These are phyloP conservation scores for Massarina eburnea DNA, from an alignment of 2,329 filamentous ascomycete species.

Conservation along the genomic window DNA sequence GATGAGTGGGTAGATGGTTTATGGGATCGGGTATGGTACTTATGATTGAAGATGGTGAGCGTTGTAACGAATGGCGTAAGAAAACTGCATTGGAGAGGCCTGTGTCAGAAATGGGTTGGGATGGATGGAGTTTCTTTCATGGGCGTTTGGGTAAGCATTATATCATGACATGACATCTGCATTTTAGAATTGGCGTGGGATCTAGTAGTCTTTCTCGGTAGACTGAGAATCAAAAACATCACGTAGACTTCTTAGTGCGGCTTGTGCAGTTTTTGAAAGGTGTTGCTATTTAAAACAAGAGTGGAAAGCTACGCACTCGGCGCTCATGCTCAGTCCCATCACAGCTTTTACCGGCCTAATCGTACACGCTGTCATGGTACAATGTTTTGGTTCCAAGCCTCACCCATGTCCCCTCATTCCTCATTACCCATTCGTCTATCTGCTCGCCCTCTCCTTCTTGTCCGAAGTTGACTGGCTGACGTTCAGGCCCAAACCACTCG, in stretches of 20 bases:
- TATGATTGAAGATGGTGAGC: not conserved
- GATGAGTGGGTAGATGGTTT: slow-evolving; percentile 9
- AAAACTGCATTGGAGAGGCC: not conserved
- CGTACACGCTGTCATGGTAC: slow-evolving; percentile 24
- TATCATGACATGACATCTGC: not conserved
- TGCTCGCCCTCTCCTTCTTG: slow-evolving; percentile 40
- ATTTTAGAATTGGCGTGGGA: not conserved
- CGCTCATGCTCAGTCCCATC: slow-evolving; percentile 10
- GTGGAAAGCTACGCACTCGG: slow-evolving; percentile 34
- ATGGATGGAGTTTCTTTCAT: not conserved
- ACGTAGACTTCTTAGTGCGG: not conserved
- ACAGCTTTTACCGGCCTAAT: slow-evolving; percentile 19
- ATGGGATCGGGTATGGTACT: not conserved
- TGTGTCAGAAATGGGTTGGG: not conserved
- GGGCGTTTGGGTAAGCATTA: not conserved
- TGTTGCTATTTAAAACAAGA: slow-evolving; percentile 31
- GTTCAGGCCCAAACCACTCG: slow-evolving; percentile 87
- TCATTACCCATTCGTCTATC: not conserved
- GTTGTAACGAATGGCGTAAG: not conserved
- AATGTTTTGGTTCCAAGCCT: not conserved
- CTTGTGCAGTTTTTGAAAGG: slow-evolving; percentile 5
- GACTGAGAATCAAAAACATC: slow-evolving; percentile 1
- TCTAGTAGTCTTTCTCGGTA: no score
- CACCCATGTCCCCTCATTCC: not conserved
- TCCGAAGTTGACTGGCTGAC: slow-evolving; percentile 56